Base-by-base conservation (phyloP, 257 asterid genomes). In the Euphrasia confusa region DNA sequence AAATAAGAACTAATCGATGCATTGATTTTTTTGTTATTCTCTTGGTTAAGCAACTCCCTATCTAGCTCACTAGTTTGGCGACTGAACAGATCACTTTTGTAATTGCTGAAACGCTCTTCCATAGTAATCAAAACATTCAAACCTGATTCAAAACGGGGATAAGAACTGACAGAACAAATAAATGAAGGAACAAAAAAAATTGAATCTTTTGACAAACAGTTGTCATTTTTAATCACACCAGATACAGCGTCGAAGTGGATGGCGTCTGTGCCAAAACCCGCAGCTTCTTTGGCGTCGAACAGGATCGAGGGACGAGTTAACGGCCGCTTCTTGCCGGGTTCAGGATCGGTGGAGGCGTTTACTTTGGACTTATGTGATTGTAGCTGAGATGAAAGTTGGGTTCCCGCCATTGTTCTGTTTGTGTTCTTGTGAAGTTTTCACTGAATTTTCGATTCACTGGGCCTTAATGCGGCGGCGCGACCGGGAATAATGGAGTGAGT, bases 241-340 rank as follows among this genome's bases (percentile, higher is more conserved):
- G 86, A 50, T 2, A 80, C 64, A 42, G 96, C 93, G 44, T 74
- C 57, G 64, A 21, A 45, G 77, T 66, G 62, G 58, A 89, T 80
- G 44, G 89, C 67, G 32, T 89, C 95, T 54, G 83, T 54, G 79
- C 79, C 90, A 12, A 83, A 71, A 68, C 89, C 99, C 0, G 99
- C 97, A 24, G 99, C 99, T 44, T 74, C 72, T 77, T 81, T 86
- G 35, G 88, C 89, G 68, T 81, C 86, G 73, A 72, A 89, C 4
- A 92, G 53, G 40, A 92, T 67, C 8, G 99, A 89, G 48, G 95
- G 94, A 0, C 97, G 95, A 48, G 90, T 84, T 12, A 81, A 60
- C 12, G 97, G 95, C 14, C 84, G 84, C 42, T 77, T 68, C 63
- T 79, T 87, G 3, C 81, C 87, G 54, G 90, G 84, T 62, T 85